Evolutionary conservation across 306 rosid species (phyloP), one percentile per base, ranked within the genome.

Genomic region (Vigna hirtella): DNA sequence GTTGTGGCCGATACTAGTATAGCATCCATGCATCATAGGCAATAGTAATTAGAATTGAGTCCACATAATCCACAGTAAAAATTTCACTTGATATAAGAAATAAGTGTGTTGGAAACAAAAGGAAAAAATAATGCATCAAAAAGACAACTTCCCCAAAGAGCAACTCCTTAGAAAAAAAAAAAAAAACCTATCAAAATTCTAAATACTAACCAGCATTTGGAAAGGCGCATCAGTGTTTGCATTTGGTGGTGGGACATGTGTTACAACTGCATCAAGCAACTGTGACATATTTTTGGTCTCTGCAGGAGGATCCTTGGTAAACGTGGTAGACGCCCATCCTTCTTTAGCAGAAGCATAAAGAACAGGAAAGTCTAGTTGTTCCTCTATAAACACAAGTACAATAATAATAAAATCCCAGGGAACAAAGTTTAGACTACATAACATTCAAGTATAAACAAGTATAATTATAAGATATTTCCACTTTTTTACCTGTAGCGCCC

Each of bases 301-400:
- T 18, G 74, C 90, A 51, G 96, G 96, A 77, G 98, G 99, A 73
- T 91, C 92, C 88, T 91, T 95, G 74, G 98, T 95, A 86, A 83
- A 92, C 38, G 87, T 80, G 74, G 83, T 78, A 9, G 99, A 91
- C 53, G 98, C 93, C 99, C 99, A 95, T 82, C 99, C 99, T 82
- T 95, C 99, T 86, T 93, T 95, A 76, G 99, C 99, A 82, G 99
- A 95, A 74, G 98, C 97, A 85, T 95, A 95, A 53, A 95, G 90
- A 87, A 92, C 99, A 9, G 99, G 98, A 79, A 95, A 95, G 85
- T 95, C 99, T 51, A 95, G 92, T 83, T 95, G 99, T 82, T 93
- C 99, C 98, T 95, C 99, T 92, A 84, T 18, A 77, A 57, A 78
- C 32, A 71, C 77, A 78, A 68, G 51, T 50, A 70, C 53, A 73